phyloP scores from a whole-genome alignment of 139 green algal genomes.

The Asterochloris sp. region DNA sequence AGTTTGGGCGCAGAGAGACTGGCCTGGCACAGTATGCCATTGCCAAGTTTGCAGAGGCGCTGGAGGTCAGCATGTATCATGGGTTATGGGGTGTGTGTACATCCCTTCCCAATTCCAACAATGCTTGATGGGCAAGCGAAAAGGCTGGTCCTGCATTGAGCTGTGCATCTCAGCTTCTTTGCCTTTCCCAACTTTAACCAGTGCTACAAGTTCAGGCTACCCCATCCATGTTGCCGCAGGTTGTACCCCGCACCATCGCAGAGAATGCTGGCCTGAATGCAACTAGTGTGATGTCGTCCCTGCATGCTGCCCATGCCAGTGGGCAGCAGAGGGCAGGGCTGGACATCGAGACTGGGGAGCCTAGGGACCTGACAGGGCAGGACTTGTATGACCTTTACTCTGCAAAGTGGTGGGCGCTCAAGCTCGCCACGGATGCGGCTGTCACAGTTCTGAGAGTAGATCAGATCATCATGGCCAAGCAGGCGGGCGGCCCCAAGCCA shows the following conservation, averaged over 20 bases:
- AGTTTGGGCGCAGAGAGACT: slow-evolving; percentile 59
- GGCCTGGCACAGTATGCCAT: slow-evolving; percentile 97
- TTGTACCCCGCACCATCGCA: slow-evolving; percentile 83
- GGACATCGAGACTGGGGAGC: slow-evolving; percentile 74
- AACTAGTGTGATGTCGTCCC: slow-evolving; percentile 66
- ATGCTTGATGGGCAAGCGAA: background rate
- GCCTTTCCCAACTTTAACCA: background rate
- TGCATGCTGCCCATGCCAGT: slow-evolving; percentile 86
- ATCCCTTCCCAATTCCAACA: background rate
- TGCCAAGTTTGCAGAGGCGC: slow-evolving; percentile 84
- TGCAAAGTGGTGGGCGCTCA: slow-evolving; percentile 95
- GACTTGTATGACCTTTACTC: slow-evolving; percentile 74
- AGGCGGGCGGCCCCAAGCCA: slow-evolving; percentile 81
- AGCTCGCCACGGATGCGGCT: slow-evolving; percentile 88
- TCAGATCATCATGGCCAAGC: slow-evolving; percentile 98
- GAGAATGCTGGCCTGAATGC: slow-evolving; percentile 87
- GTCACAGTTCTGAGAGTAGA: slow-evolving; percentile 94
- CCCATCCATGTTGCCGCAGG: background rate
- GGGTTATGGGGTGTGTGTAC: background rate
- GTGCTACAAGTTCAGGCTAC: background rate
- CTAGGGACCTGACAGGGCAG: slow-evolving; percentile 61
- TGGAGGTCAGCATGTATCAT: slow-evolving; percentile 70
- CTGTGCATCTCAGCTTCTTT: background rate
- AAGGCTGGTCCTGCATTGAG: no score
- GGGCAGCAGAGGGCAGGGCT: slow-evolving; percentile 73